Evolutionary conservation across 2,329 filamentous ascomycete species (phyloP).

Genomic region (Aspergillus intermedius): DNA sequence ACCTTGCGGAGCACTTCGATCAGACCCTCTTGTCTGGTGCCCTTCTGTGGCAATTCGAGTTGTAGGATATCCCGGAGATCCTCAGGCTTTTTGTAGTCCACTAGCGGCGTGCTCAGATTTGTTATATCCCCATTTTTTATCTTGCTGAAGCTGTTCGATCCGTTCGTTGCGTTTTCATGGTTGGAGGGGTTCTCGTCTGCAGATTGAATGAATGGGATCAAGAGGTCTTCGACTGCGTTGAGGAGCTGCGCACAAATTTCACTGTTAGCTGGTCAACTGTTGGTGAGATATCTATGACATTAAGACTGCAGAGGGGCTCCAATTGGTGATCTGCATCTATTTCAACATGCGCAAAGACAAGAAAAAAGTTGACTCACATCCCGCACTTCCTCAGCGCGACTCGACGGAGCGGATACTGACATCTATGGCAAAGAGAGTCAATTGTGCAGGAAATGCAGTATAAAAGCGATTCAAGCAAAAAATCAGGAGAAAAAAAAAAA

Average conservation of each 20-base stretch:
- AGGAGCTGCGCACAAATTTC: conserved; percentile 23
- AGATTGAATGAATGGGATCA: conserved; percentile 40
- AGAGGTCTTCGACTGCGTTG: conserved; percentile 36
- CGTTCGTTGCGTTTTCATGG: conserved; percentile 6
- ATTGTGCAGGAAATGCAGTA: conserved; percentile 7
- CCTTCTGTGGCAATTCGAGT: conserved; percentile 50
- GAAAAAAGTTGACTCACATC: conserved; percentile 27
- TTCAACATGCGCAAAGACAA: neutral
- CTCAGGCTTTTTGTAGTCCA: conserved; percentile 56
- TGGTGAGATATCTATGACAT: neutral
- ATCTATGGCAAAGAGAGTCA: conserved; percentile 11
- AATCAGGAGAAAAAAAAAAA: neutral
- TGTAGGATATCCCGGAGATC: conserved; percentile 51
- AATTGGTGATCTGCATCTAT: neutral
- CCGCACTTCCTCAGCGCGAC: conserved; percentile 37
- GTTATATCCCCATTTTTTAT: conserved; percentile 54
- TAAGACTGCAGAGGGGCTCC: neutral
- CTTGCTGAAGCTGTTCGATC: conserved; percentile 16
- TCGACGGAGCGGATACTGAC: conserved; percentile 15
- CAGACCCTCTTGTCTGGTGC: conserved; percentile 62
- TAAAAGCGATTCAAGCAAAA: conserved; percentile 9
- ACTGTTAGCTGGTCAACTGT: neutral
- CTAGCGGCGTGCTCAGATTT: conserved; percentile 53
- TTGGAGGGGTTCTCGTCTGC: conserved; percentile 30
- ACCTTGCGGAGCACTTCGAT: conserved; percentile 64